A percentile compares a stretch with the other conserved stretches of the same genome.
Evolutionary conservation across 352 stramenopile genomes (phyloP).

Genomic region (Pythium oligandrum): DNA sequence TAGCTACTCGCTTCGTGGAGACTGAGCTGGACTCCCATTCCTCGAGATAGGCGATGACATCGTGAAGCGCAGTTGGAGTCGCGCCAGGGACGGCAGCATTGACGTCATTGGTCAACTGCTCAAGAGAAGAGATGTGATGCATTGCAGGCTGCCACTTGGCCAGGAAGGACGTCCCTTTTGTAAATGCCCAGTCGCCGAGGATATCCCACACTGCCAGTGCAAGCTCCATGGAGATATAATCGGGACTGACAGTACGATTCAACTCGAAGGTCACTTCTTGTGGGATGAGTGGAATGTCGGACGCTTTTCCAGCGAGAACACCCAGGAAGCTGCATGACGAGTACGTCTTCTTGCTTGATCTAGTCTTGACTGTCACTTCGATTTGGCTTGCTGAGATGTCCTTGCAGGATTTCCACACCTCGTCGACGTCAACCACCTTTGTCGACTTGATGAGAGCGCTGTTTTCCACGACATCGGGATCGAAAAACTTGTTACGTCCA

Average conservation of each 20-base stretch:
- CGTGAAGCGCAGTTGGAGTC: neutral
- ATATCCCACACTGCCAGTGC: slow-evolving; percentile 32
- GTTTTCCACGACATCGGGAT: slow-evolving; percentile 35
- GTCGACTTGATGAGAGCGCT: slow-evolving; percentile 34
- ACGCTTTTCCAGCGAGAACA: slow-evolving; percentile 19
- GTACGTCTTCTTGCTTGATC: slow-evolving; percentile 29
- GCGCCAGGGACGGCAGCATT: slow-evolving; percentile 5
- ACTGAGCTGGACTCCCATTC: slow-evolving; percentile 44
- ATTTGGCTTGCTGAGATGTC: slow-evolving; percentile 12
- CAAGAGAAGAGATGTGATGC: slow-evolving; percentile 17
- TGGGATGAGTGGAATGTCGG: slow-evolving; percentile 16
- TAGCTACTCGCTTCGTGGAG: slow-evolving; percentile 21
- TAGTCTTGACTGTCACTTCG: slow-evolving; percentile 17
- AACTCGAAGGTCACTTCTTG: slow-evolving; percentile 51
- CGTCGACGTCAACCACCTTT: slow-evolving; percentile 30
- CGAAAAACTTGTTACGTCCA: slow-evolving; percentile 30
- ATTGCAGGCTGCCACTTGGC: slow-evolving; percentile 48
- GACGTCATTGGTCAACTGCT: slow-evolving; percentile 2
- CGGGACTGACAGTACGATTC: slow-evolving; percentile 23
- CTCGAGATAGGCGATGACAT: slow-evolving; percentile 29
- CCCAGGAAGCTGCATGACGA: slow-evolving; percentile 49
- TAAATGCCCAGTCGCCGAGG: slow-evolving; percentile 24
- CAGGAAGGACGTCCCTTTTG: slow-evolving; percentile 28
- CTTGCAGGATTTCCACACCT: slow-evolving; percentile 37
- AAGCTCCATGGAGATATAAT: slow-evolving; percentile 30